Conservation (phyloP, 2,329 filamentous ascomycete species). For the Chlorencoelia australis region DNA sequence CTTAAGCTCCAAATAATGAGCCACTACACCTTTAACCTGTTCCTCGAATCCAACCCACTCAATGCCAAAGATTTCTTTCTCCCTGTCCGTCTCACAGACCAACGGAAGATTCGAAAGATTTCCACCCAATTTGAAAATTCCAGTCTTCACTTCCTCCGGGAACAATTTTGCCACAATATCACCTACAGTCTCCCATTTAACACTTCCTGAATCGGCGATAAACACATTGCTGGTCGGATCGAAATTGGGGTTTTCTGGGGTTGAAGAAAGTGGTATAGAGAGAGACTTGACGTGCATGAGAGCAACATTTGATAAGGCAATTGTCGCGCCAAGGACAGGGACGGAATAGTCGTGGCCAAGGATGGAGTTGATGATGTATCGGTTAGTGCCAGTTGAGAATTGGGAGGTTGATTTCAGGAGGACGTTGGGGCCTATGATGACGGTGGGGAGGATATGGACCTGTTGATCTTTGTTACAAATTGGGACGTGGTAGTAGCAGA, state of each 20-base stretch:
- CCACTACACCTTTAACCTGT: constrained; percentile 24
- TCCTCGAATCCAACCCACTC: constrained; percentile 24
- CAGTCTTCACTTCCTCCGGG: too few relatives aligned
- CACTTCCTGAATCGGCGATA: neutral
- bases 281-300: constrained; percentile 8
- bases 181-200: constrained; percentile 29
- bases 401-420: constrained; percentile 1
- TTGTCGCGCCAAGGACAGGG: constrained; percentile 1
- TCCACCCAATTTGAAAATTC: constrained; percentile 11
- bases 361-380: constrained; percentile 1
- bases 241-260: constrained; percentile 4
- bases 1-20: constrained; percentile 27
- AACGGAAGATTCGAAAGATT: neutral
- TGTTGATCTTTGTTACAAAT: too few relatives aligned
- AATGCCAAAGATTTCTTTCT: constrained; percentile 24
- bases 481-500: too few relatives aligned
- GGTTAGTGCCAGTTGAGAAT: constrained; percentile 6
- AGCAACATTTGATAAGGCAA: constrained; percentile 7
- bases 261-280: too few relatives aligned
- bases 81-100: constrained; percentile 19
- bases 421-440: constrained; percentile 8
- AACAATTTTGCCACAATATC: constrained; percentile 25
- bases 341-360: neutral
- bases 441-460: constrained; percentile 9
- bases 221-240: constrained; percentile 2